Evolutionary conservation across 257 asterid species (phyloP), one percentile per base, ranked within the genome.

Genomic region (Paraleonurus japonicus): DNA sequence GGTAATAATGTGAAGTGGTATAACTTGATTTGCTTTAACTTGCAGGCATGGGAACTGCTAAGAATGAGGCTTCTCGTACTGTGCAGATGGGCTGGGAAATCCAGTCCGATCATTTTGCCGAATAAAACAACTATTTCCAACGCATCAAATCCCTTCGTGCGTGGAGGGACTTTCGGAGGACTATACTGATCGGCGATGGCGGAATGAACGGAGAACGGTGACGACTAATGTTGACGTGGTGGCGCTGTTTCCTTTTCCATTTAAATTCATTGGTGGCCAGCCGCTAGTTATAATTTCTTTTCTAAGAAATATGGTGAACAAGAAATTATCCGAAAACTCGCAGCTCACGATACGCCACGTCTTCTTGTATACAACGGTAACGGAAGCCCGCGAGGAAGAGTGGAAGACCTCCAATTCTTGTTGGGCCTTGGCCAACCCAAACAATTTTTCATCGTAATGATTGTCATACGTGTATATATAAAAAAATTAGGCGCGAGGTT

Each of bases 321-420:
- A 67, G 33, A 69, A 74, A 70, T 65, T 48, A 59, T 74, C 76
- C 67, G 23, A 39, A 74, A 78, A 76, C 43, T 55, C 53, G 79
- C 70, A 70, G 84, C 71, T 78, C 77, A 11, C 55, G 47, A 3
- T 28, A 45, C 58, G 76, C 83, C 87, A 83, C 85, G 85, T 76
- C 82, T 4, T 69, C 62, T 28, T 17, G 3, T 8, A 5, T 60
- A 15, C 65, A 57, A 10, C 11, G 45, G 45, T 37, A 37, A 37
- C 45, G 15, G 15, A 5, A 32, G 37, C 37, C 37, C 37, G 5
- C 28, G 3, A 26, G 28, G 28, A n/a, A n/a, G n/a, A n/a, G n/a
- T n/a, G n/a, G n/a, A n/a, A n/a, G n/a, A n/a, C n/a, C n/a, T n/a
- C n/a, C n/a, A n/a, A n/a, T n/a, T n/a, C n/a, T n/a, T n/a, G n/a